Base-by-base conservation (phyloP, 2,329 filamentous ascomycete genomes). In the Stemphylium lycopersici region DNA sequence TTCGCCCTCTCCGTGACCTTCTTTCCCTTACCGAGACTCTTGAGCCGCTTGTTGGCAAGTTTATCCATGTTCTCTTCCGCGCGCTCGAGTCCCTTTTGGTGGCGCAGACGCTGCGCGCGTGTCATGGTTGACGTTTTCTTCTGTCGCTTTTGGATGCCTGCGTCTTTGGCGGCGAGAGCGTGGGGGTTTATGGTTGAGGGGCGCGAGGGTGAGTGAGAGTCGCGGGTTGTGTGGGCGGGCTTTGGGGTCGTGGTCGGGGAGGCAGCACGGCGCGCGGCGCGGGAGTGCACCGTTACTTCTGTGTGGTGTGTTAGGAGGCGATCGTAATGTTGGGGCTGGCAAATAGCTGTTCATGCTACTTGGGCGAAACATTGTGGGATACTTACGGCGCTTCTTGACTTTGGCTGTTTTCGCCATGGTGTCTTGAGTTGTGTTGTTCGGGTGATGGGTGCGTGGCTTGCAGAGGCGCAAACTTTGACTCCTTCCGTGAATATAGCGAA, bases 81-180 rank as follows among this genome's bases (percentile, higher is more conserved):
- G 56, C 80, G 78, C 62, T 85, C 83, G 37, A 86, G 71, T 15
- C 62, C 80, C 36, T 70, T 69, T 41, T 66, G 55, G 5, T 68
- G 82, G 37, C 85, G 78, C 48, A 80, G 62, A 5, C 80, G 77
- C 69, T 87, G 84, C 6, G 80, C 77, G 45, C 81, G 80, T 22
- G 79, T 82, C 62, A 82, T 61, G 22, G 49, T 54, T 26, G 55
- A 58, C 34, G 40, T 39, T 16, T 75, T 76, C 65, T 84, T 84
- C 56, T 78, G 77, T 72, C 86, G 89, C 76, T 88, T 90, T 75
- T 90, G 91, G 49, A 93, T 81, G 26, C 90, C 90, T 15, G 86
- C 83, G 69, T 87, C 84, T 62, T 90, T 87, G 13, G 87, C 84
- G 34, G 85, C 85, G 36, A 91, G 84, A 15, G 90, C 81, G n/a